Conservation (phyloP, 176 grass and related monocot genomes). For the Rhynchospora breviuscula region DNA sequence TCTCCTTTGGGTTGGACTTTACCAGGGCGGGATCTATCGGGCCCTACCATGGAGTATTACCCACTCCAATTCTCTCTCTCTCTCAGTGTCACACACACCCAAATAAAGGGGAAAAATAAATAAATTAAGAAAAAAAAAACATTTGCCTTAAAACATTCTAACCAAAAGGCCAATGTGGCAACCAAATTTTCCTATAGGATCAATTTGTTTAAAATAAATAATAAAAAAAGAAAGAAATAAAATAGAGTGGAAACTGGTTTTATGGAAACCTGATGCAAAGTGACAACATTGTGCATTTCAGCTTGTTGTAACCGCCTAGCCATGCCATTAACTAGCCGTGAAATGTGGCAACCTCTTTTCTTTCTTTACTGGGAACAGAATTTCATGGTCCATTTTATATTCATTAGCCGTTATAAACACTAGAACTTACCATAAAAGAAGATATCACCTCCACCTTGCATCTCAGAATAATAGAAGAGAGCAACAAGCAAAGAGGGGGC, state of each 20-base stretch:
- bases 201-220: not conserved
- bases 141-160: not conserved
- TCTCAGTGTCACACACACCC: too few relatives aligned
- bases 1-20: too few relatives aligned
- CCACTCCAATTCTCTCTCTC: too few relatives aligned
- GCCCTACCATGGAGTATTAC: too few relatives aligned
- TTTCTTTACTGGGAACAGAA: conserved; percentile 12
- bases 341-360: conserved; percentile 6
- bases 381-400: conserved; percentile 15
- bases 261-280: not conserved
- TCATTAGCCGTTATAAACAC: conserved; percentile 5
- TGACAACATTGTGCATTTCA: not conserved
- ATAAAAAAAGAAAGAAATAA: not conserved
- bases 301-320: conserved; percentile 6
- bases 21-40: too few relatives aligned
- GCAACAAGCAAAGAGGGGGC: not conserved
- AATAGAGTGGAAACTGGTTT: not conserved
- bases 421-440: not conserved
- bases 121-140: not conserved
- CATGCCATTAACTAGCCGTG: conserved; percentile 18
- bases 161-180: not conserved
- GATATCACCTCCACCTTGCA: not conserved
- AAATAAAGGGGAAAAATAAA: too few relatives aligned
- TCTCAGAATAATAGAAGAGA: not conserved
- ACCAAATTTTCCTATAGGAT: not conserved